Base-by-base conservation (phyloP, 2,329 filamentous ascomycete genomes). In the Neofusicoccum parvum region DNA sequence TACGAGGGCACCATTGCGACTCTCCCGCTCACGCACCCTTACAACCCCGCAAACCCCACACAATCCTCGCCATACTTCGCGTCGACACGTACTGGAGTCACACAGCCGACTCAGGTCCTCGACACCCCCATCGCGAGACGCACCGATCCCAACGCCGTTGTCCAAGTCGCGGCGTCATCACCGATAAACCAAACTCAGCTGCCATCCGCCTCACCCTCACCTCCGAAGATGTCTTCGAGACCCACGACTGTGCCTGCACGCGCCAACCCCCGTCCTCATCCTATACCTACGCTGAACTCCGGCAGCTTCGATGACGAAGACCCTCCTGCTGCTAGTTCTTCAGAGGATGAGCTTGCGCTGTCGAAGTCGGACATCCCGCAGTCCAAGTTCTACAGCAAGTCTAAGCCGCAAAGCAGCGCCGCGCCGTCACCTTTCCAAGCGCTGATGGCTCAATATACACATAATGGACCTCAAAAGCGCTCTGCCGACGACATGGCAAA, bases 141-240 rank as follows among this genome's bases (percentile, higher is more conserved):
- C 37, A 74, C 72, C 34, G 70, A 71, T 48, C 64, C 69, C 20
- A 46, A 68, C 56, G 27, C 83, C 43, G 74, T 85, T 59, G 81
- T 97, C 65, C 94, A 97, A 76, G 94, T 97, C 3, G 89, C 90
- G 36, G 92, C 92, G n/a, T 97, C 94, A 3, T 97, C 94, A 0
- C 94, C 93, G 1, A 84, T 89, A 12, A 39, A 15, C 10, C 48
- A 41, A 3, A 32, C 34, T 3, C 54, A 41, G 14, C 45, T n/a
- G 39, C 23, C 45, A 65, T 85, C 86, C 66, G 77, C 81, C n/a
- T 75, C 79, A 14, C 73, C 76, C 27, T 76, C 80, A 41, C 76
- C 79, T n/a, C 75, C 78, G 41, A 75, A 74, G 63, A 73, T 64
- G 68, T 59, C 64, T 65, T 69, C 70, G 66, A 45, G 12, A 11